Percentiles rank a stretch among this genome's conserved stretches.
Conservation (phyloP, 106 monocot genomes). For the Dendrobium catenatum region DNA sequence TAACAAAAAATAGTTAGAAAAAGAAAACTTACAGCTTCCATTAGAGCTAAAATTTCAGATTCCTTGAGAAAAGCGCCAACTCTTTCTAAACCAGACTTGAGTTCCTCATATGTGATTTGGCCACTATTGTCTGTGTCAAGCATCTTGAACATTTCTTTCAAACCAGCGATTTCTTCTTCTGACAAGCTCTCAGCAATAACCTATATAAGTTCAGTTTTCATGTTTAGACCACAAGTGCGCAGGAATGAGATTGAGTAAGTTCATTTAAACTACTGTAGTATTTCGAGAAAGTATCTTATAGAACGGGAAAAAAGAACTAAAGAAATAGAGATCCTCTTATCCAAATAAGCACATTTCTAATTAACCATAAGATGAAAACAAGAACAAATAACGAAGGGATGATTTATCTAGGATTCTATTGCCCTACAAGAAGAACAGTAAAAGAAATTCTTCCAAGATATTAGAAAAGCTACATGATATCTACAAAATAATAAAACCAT, state of each 20-base stretch:
- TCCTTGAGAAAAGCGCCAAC: conserved; percentile 56
- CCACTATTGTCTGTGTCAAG: conserved; percentile 59
- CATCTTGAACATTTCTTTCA: conserved; percentile 70
- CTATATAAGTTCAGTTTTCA: conserved; percentile 12
- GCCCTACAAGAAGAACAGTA: background rate
- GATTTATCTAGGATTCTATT: background rate
- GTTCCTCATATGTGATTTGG: conserved; percentile 56
- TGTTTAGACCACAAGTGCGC: background rate
- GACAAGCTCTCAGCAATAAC: conserved; percentile 65
- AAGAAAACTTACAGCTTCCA: conserved; percentile 48
- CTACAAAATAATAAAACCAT: background rate
- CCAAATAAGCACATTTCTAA: background rate
- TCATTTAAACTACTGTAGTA: background rate
- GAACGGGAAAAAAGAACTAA: background rate
- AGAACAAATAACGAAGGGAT: background rate
- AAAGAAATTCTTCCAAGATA: background rate
- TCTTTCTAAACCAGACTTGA: conserved; percentile 48
- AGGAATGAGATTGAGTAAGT: background rate
- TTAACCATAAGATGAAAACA: background rate
- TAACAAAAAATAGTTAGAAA: background rate
- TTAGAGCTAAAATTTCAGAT: conserved; percentile 54
- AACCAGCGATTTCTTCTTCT: conserved; percentile 59
- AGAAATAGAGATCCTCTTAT: background rate
- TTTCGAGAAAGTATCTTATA: background rate
- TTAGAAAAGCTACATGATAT: background rate